Conservation (phyloP, 345 rosid genomes). For the Capsella bursapastoris region DNA sequence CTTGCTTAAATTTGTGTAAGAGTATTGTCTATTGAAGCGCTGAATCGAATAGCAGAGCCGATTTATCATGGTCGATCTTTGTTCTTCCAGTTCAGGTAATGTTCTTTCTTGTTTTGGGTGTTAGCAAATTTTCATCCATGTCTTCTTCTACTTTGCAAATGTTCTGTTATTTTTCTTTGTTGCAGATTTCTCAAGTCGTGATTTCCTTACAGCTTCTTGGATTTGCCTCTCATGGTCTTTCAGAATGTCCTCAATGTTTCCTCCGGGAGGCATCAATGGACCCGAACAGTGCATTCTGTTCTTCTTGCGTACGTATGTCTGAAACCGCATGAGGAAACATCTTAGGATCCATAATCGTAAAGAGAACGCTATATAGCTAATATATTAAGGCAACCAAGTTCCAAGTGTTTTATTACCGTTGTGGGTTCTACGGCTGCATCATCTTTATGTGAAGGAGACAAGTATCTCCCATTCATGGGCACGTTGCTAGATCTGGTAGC, state of each 20-base stretch:
- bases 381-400: not conserved
- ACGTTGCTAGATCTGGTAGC: constrained; percentile 34
- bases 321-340: constrained; percentile 33
- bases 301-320: constrained; percentile 71
- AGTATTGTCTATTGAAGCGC: not conserved
- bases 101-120: constrained; percentile 7
- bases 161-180: constrained; percentile 48
- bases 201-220: constrained; percentile 88
- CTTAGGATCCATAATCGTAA: constrained; percentile 19
- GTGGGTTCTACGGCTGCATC: constrained; percentile 37
- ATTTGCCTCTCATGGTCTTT: constrained; percentile 93
- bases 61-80: constrained; percentile 2
- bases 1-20: constrained; percentile 8
- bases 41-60: not conserved
- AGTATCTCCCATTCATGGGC: constrained; percentile 31
- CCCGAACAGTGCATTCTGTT: constrained; percentile 87
- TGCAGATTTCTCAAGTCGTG: constrained; percentile 66
- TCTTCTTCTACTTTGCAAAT: constrained; percentile 31
- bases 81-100: constrained; percentile 10
- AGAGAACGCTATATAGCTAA: not conserved
- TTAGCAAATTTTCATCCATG: constrained; percentile 11
- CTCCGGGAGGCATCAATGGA: constrained; percentile 93
- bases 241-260: constrained; percentile 82
- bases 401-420: constrained; percentile 45
- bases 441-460: constrained; percentile 42